Evolutionary conservation across 495 filamentous ascomycete genomes (phyloP).

Genomic region (Diplogelasinospora grovesii): DNA sequence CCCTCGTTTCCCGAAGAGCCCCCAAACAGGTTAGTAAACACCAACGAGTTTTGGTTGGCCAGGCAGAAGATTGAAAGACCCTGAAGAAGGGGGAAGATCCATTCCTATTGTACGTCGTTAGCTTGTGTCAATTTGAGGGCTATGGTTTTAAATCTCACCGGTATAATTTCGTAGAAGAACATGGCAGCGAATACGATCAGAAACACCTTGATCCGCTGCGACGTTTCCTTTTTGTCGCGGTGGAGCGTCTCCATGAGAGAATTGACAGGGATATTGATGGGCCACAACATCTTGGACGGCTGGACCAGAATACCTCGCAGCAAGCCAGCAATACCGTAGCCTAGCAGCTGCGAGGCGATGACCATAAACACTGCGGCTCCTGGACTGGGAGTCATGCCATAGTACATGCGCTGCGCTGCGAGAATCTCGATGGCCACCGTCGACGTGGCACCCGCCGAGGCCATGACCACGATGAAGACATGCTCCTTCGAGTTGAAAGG

Average conservation of each 20-base stretch:
- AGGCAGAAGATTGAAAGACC: conserved; percentile 49
- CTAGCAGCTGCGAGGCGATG: conserved; percentile 42
- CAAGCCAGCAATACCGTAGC: conserved; percentile 49
- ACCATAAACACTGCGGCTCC: conserved; percentile 34
- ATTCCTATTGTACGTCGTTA: too few relatives aligned
- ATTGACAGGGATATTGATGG: conserved; percentile 32
- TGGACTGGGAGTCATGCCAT: conserved; percentile 29
- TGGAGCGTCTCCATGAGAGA: conserved; percentile 40
- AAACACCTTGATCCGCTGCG: conserved; percentile 35
- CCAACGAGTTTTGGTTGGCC: conserved; percentile 38
- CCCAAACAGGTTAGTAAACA: conserved; percentile 55
- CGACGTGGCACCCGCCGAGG: conserved; percentile 32
- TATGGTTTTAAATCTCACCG: too few relatives aligned
- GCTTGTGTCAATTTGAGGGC: too few relatives aligned
- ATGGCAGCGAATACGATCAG: conserved; percentile 32
- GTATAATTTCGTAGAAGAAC: conserved; percentile 45
- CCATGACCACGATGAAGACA: conserved; percentile 36
- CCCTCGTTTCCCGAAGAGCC: conserved; percentile 47
- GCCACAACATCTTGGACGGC: conserved; percentile 42
- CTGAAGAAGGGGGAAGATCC: too few relatives aligned
- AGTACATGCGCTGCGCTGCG: conserved; percentile 40
- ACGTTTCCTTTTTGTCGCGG: too few relatives aligned
- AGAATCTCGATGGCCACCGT: conserved; percentile 29
- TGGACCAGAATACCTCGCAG: conserved; percentile 48
- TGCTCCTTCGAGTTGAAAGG: conserved; percentile 42